Base-by-base conservation (phyloP, 2,329 filamentous ascomycete species). In the Phialemoniopsis sp. region DNA sequence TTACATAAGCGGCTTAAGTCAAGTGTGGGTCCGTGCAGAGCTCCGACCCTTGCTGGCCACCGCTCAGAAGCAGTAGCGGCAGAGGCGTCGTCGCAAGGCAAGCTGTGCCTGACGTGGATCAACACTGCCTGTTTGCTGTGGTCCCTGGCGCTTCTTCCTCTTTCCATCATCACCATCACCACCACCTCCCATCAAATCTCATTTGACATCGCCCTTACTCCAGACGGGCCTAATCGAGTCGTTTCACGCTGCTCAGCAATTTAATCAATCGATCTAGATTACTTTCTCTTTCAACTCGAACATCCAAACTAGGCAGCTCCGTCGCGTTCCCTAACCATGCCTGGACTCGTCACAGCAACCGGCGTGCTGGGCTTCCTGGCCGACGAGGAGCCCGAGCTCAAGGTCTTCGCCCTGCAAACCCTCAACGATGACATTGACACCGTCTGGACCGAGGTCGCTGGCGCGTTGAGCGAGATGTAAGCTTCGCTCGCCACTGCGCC, bases 361-460 rank as follows among this genome's bases (percentile, higher is more conserved):
- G 93, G 93, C 64, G 82, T 98, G 43, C 80, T 98, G 60, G 91
- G 89, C 70, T 96, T 96, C 66, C 80, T 98, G 47, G 86, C 89
- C 51, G 93, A 98, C 62, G 89, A 94, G 54, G 93, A 97, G 67
- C 80, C 87, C 41, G 89, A 95, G 66, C 82, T 98, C 65, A 90
- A 89, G 74, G 82, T 91, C 53, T 98, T 96, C 62, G 93, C 93
- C 50, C 76, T 98, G 51, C 87, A 95, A 70, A 90, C 88, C 51
- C 80, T 98, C 57, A 95, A 98, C 67, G 87, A 93, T 54, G 87
- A 97, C 59, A 95, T 98, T 56, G 90, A 97, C 64, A 86, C 91
- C 48, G 81, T 98, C 52, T 98, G 93, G 93, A 94, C 90, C 46
- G 93, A 98, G 67, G 90, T 98, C 48, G 91, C 93, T 38, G 88